Evolutionary conservation across 805 yeast genomes (phyloP), one percentile per base, ranked within the genome.

Genomic region (Teunomyces barrocoloradensis): DNA sequence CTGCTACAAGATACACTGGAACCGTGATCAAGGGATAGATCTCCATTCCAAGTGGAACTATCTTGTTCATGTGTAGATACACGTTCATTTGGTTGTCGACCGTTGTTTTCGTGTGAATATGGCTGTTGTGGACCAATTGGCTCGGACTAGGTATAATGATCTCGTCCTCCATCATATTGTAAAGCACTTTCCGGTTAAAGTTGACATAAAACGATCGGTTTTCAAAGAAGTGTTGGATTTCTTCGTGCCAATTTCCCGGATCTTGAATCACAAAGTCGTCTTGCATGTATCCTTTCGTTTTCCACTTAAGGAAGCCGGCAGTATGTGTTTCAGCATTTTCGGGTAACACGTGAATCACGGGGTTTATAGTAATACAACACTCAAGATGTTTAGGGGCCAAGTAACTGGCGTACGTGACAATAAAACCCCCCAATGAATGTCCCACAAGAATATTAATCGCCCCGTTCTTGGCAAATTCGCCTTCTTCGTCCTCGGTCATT

Each of bases 401-500:
- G 12, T 69, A 66, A 0, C 77, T 74, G 3, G 84, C 79, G 49
- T 73, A 64, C 3, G 83, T 49, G 0, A 77, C 74, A 45, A 68
- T 74, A 52, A 71, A 74, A 0, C 89, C 95, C 7, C 94, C 94
- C 79, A 84, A 77, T 0, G 92, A 85, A 59, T 87, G 95, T 4
- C 94, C 94, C 18, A 86, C 59, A 2, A 73, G 57, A 4, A 87
- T 72, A 48, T 69, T 74, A 15, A 73, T 61, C 23, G 74, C 69
- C 13, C 73, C 60, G 18, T 73, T 69, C 13, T 59, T 57, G 45
- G 37, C 66, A 53, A 54, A 58, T 50, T 60, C 69, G 23, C 60
- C 53, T 4, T 60, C 54, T 41, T 55, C 74, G 57, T 80, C 85
- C 33, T 64, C 55, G 39, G 62, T 57, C n/a, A 78, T 67, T 10